These are phyloP conservation scores for Astrephomene gubernaculifera DNA, from an alignment of 139 green algal genomes.

Conservation along the genomic window DNA sequence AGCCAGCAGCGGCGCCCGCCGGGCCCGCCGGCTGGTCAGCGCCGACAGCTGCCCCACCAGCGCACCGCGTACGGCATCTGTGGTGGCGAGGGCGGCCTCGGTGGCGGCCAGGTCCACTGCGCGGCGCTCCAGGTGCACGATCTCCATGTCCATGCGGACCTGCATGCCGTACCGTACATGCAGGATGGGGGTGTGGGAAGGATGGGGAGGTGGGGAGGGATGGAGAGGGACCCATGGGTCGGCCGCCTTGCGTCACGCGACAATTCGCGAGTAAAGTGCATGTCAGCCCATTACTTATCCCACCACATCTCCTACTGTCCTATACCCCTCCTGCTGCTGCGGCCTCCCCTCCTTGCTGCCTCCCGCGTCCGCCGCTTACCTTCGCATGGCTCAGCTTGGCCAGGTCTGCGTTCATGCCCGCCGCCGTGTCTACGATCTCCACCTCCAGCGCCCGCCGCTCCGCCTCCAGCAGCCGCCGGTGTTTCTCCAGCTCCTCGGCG, in stretches of 20 bases:
- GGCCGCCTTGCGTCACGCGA: no score
- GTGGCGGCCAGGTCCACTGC: not conserved
- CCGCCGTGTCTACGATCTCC: constrained; percentile 13
- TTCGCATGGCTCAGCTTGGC: not conserved
- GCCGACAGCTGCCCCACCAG: constrained; percentile 1
- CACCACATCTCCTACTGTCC: no score
- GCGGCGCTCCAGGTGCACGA: constrained; percentile 17
- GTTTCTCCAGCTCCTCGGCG: constrained; percentile 49
- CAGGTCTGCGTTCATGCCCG: constrained; percentile 36
- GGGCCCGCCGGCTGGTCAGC: not conserved
- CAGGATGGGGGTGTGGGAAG: not conserved
- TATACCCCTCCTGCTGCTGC: no score
- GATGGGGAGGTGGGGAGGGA: not conserved
- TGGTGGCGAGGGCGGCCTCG: not conserved
- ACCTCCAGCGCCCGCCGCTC: constrained; percentile 35
- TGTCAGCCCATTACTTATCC: no score
- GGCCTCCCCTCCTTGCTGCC: no score
- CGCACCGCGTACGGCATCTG: not conserved
- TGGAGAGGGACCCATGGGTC: not conserved
- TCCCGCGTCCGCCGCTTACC: not conserved
- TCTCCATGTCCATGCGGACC: constrained; percentile 43
- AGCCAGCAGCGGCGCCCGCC: constrained; percentile 8
- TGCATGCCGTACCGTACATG: constrained; percentile 8
- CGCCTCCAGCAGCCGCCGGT: constrained; percentile 44
- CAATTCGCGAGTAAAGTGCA: no score